Base-by-base conservation (phyloP, 164 flowering plant species). In the Euptelea pleiosperma region DNA sequence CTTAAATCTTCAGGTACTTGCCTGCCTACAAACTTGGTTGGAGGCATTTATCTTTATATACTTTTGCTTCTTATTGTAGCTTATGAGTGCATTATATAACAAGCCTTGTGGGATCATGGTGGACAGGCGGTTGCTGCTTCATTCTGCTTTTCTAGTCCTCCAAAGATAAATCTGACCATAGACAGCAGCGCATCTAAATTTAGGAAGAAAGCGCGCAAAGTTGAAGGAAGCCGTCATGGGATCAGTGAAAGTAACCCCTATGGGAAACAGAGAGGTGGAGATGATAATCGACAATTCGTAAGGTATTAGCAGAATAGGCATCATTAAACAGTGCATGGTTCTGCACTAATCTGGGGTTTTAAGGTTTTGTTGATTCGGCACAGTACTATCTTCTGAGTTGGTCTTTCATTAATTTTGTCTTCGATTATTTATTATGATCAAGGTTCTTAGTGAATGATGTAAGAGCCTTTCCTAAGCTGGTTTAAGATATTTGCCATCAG, bases 101-200 rank as follows among this genome's bases (percentile, higher is more conserved):
- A n/a, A 5, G 22, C 22, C 48, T 18, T 26, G 0, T 26, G 28
- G 10, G 3, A 22, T 60, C 10, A 6, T 45, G 30, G 15, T 65
- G 61, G 62, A 40, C 86, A 83, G 89, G 97, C 86, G 10, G 92
- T 91, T 42, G 97, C 96, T 47, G 73, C 87, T 42, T 93, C 99
- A 19, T 91, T 93, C 64, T 82, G 96, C 71, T 90, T 93, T 72
- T 74, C 90, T 21, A 26, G 58, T 21, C 98, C 96, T n/a, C 98
- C 97, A 0, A 90, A 86, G 73, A 72, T 94, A 9, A 75, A 75
- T 62, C 77, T 94, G 25, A 76, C 61, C 65, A 68, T 93, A 18
- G 91, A 90, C 67, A 90, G 99, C 73, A 86, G 64, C 46, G 91
- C 96, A 8, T 82, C 97, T 35, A 88, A 88, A 63, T 80, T 81